phyloP scores from a whole-genome alignment of 257 asterid species.

The Forsythia viridissima region DNA sequence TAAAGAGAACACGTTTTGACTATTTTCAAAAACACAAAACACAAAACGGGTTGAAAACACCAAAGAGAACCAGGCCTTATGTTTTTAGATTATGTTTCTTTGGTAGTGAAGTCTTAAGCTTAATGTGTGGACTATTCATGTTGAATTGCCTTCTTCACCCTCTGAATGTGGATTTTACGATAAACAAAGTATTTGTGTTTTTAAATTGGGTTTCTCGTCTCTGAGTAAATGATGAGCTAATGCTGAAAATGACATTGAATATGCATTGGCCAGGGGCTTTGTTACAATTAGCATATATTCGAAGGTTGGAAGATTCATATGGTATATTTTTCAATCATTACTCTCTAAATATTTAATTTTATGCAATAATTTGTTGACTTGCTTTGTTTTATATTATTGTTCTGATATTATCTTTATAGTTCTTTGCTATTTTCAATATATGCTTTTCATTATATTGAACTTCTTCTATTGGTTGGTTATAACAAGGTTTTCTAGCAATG shows the following conservation, averaged over 20 bases:
- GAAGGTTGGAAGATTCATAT: conserved; percentile 72
- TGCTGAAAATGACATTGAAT: conserved; percentile 18
- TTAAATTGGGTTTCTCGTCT: neutral
- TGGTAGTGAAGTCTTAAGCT: neutral
- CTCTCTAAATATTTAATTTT: neutral
- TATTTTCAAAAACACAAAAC: too few relatives aligned
- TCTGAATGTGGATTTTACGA: neutral
- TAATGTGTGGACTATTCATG: neutral
- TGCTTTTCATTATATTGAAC: neutral
- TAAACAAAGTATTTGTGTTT: neutral
- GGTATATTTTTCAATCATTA: conserved; percentile 46
- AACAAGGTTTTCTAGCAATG: neutral
- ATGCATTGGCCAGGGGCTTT: conserved; percentile 59
- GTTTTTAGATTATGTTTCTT: neutral
- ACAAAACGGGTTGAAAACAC: too few relatives aligned
- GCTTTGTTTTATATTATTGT: neutral
- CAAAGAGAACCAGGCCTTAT: too few relatives aligned
- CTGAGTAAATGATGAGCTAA: conserved; percentile 6
- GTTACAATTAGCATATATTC: conserved; percentile 64
- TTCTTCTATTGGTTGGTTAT: neutral
- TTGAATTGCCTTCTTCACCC: neutral
- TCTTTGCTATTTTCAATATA: neutral
- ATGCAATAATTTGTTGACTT: neutral
- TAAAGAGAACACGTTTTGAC: too few relatives aligned
- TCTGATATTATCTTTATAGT: neutral